A percentile compares a stretch with the other conserved stretches of the same genome.
Conservation (phyloP, 2,329 filamentous ascomycete species). For the Alternaria gansuensis region DNA sequence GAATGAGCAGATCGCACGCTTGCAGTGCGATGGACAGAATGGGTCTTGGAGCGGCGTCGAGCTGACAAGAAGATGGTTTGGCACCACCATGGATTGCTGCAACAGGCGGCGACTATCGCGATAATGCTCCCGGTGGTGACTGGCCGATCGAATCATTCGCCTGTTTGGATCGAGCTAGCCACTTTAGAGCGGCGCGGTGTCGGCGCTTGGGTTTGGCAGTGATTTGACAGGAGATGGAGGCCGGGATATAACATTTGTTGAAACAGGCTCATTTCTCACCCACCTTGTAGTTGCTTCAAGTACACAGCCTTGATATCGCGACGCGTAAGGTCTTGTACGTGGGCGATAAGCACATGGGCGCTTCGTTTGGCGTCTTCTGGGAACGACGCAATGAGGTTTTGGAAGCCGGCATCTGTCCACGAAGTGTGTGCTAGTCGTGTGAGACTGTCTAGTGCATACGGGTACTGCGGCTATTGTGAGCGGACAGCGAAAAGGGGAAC, state of each 20-base stretch:
- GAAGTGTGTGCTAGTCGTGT: conserved; percentile 69
- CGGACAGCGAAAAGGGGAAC: conserved; percentile 29
- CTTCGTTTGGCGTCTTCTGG: conserved; percentile 69
- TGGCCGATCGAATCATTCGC: conserved; percentile 34
- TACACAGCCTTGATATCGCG: conserved; percentile 79
- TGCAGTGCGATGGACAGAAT: conserved; percentile 11
- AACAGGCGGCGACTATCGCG: conserved; percentile 40
- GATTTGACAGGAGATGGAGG: conserved; percentile 8
- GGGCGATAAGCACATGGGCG: conserved; percentile 68
- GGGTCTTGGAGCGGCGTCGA: conserved; percentile 17
- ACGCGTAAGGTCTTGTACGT: conserved; percentile 74
- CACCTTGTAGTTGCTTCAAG: conserved; percentile 75
- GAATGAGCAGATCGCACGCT: conserved; percentile 19
- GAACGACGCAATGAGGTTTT: conserved; percentile 74
- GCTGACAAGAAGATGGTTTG: conserved; percentile 22
- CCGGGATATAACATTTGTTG: conserved; percentile 22
- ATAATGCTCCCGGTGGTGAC: conserved; percentile 29
- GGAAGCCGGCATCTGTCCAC: conserved; percentile 73
- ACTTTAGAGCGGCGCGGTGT: conserved; percentile 34
- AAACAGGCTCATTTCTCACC: conserved; percentile 31
- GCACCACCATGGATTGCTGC: conserved; percentile 25
- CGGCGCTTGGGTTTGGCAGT: conserved; percentile 30
- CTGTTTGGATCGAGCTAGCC: conserved; percentile 29
- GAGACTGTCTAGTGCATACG: conserved; percentile 75
- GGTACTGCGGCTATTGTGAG: conserved; percentile 68